phyloP scores from a whole-genome alignment of 306 rosid genomes.

The Cucumis sativus region DNA sequence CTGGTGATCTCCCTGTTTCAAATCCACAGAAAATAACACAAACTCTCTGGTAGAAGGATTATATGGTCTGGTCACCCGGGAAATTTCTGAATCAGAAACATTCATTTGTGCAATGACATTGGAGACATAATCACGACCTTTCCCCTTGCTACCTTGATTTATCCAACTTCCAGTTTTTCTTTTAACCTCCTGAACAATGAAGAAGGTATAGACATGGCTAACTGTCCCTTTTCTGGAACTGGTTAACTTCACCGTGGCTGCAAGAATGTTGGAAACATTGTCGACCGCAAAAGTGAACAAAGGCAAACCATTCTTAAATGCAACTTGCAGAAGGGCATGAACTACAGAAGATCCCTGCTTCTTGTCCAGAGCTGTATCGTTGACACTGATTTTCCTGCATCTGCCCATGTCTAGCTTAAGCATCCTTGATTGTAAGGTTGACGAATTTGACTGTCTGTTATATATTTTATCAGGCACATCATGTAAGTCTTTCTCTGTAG shows the following conservation, averaged over 20 bases:
- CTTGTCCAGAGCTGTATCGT: conserved; percentile 31
- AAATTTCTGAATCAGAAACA: conserved; percentile 44
- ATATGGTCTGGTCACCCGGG: conserved; percentile 25
- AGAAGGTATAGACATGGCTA: conserved; percentile 49
- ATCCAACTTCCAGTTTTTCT: conserved; percentile 76
- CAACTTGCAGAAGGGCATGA: conserved; percentile 71
- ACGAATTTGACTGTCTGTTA: conserved; percentile 15
- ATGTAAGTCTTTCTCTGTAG: conserved; percentile 27
- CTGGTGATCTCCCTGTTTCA: conserved; percentile 37
- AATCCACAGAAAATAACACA: conserved; percentile 63
- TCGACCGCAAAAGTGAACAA: conserved; percentile 78
- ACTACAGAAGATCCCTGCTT: conserved; percentile 30
- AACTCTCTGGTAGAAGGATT: conserved; percentile 43
- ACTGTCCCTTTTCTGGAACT: conserved; percentile 31
- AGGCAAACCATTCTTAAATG: conserved; percentile 75
- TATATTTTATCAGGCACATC: conserved; percentile 30
- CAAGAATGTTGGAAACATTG: conserved; percentile 59
- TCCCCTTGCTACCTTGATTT: conserved; percentile 52
- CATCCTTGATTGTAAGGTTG: conserved; percentile 30
- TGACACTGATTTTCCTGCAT: conserved; percentile 30
- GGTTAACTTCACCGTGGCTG: conserved; percentile 62
- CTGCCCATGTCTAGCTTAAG: conserved; percentile 38
- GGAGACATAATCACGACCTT: conserved; percentile 49
- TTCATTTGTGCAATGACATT: conserved; percentile 80
- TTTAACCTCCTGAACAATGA: conserved; percentile 59